A percentile compares a stretch with the other conserved stretches of the same genome.
Conservation (phyloP, 1,284 basidiomycete genomes). For the Tilletia horrida region DNA sequence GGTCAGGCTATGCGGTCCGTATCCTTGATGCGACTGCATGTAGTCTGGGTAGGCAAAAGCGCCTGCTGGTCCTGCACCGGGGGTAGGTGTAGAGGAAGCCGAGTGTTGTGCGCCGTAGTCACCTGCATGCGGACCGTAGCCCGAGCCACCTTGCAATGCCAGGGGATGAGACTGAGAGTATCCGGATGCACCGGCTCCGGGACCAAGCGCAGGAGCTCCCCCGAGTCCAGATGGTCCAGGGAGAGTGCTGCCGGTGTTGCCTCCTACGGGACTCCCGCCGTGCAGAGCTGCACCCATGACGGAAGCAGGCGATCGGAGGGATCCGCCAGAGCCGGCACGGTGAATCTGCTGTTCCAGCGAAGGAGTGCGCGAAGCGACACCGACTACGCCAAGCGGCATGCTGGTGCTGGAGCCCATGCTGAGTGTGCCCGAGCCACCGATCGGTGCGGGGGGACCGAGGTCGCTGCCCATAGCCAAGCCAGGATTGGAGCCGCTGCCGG, state of each 20-base stretch:
- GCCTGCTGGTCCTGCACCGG: background rate
- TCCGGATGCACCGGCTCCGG: background rate
- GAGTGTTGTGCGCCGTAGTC: background rate
- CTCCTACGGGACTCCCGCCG: constrained; percentile 6
- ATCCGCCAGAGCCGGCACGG: background rate
- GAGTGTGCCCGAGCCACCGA: background rate
- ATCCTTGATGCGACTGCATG: constrained; percentile 10
- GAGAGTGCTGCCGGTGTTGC: background rate
- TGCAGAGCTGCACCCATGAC: constrained; percentile 9
- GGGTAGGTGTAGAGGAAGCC: background rate
- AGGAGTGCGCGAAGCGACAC: background rate
- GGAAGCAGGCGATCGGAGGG: background rate
- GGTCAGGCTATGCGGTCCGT: background rate
- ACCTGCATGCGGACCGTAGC: background rate
- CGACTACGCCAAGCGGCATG: constrained; percentile 6
- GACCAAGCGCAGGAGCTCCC: background rate
- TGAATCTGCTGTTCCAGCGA: constrained; percentile 7
- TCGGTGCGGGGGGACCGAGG: background rate
- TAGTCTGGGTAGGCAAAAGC: background rate
- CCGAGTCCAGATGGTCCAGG: background rate
- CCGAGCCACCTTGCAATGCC: background rate
- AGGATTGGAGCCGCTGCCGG: background rate
- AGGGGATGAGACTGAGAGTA: constrained; percentile 6
- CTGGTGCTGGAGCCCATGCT: background rate
- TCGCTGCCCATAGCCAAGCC: background rate